Conservation (phyloP, 495 filamentous ascomycete species). For the Podospora australis region DNA sequence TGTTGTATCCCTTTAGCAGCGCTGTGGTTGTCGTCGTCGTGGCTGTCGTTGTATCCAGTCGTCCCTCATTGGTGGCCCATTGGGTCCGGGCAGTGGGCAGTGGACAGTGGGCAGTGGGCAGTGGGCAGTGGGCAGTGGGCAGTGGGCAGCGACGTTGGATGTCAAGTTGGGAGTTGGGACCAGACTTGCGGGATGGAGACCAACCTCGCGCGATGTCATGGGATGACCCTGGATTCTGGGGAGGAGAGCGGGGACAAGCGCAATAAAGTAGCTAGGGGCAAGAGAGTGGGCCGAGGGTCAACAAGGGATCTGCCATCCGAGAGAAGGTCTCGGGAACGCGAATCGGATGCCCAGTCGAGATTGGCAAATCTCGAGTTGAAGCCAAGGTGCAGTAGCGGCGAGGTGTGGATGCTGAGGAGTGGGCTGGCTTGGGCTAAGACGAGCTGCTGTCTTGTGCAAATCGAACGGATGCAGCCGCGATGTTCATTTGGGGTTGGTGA, state of each 20-base stretch:
- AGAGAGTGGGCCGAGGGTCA: background rate
- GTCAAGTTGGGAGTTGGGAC: background rate
- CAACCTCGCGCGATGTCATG: no score
- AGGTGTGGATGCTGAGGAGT: background rate
- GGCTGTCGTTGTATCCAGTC: background rate
- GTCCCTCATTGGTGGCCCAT: background rate
- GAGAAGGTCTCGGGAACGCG: no score
- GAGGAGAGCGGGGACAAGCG: background rate
- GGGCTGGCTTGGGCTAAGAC: background rate
- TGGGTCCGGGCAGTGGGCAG: background rate
- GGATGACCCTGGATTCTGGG: background rate
- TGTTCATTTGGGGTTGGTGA: background rate
- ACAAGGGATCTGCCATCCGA: no score
- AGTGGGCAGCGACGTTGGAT: no score
- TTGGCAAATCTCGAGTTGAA: background rate
- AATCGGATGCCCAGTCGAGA: background rate
- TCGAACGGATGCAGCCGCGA: background rate
- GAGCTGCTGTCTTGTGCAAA: background rate
- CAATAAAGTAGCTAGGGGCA: background rate
- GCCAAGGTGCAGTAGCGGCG: background rate
- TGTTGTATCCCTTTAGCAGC: no score
- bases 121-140: no score
- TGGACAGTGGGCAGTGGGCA: no score
- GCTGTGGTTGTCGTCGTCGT: no score
- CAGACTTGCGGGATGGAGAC: background rate